Evolutionary conservation across 345 rosid species (phyloP), one percentile per base, ranked within the genome.

Genomic region (Populus tremula): DNA sequence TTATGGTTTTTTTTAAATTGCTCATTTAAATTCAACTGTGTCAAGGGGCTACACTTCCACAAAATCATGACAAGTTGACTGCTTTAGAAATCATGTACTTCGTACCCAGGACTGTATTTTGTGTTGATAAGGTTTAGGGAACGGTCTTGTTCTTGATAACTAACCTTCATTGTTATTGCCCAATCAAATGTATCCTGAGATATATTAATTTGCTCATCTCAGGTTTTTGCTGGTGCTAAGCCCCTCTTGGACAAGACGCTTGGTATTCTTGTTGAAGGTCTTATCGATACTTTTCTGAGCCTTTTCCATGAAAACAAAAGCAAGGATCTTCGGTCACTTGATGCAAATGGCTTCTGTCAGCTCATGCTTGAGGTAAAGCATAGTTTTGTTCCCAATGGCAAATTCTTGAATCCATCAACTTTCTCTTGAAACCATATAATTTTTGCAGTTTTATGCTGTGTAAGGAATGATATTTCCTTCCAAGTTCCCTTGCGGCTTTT

Each of bases 181-280:
- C 39, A 65, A 65, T 59, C 64, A 59, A 59, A 59, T 59, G 64
- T 59, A 10, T 59, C 5, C 64, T 59, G 64, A 23, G 27, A 59
- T 11, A 3, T 59, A 16, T 45, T 17, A 68, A 50, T 14, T 41
- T 71, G 27, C 62, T 76, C 74, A 41, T 78, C 64, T 27, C 85
- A 94, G 99, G 98, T 93, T 77, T 96, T 91, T 88, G 90, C 97
- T 70, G 97, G 99, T 75, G 94, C 96, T 75, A 92, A 96, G 89
- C 99, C 97, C 29, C 88, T 93, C 33, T 80, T 96, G 81, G 99
- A 93, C 71, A 96, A 90, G 91, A 90, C 94, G 27, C 95, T 96
- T 33, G 97, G 99, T 56, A 90, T 91, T 80, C 90, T 96, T 62
- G 93, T 96, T 54, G 98, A 96, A 89, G 98, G 99, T 79, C 93